Base-by-base conservation (phyloP, 768 basidiomycete species). In the Serendipita vermifera region DNA sequence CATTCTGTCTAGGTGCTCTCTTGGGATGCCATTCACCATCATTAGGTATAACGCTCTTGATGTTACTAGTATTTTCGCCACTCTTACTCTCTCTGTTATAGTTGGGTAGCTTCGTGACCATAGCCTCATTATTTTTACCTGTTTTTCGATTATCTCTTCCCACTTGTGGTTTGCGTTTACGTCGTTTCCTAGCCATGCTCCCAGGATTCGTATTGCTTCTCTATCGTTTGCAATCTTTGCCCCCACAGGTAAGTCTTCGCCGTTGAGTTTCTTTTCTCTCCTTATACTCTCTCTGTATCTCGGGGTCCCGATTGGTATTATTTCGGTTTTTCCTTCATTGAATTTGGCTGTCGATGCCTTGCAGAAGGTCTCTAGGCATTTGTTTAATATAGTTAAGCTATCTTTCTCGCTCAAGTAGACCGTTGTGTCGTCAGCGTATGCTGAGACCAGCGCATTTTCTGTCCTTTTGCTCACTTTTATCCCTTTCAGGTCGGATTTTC, bases 341-440 rank as follows among this genome's bases (percentile, higher is more conserved):
- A 66, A 66, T 15, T 60, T 64, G 0, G 65, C 65, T 0, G 60
- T 51, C 0, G 66, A 60, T 6, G 66, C 65, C 24, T 27, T 3
- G 38, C 65, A 66, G 65, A 66, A 66, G 5, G 11, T 58, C 0
- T 60, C 56, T 0, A 67, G 59, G 0, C 65, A 62, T 0, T 54
- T 11, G 32, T 56, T 15, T 0, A 64, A 56, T 9, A 26, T 46
- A 3, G 5, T 14, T 29, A 60, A 62, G 14, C 58, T 33, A 43
- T 71, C 70, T 0, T 27, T 6, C 0, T 54, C 3, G 0, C 59
- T 54, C 2, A 69, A 56, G 55, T 60, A 69, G 0, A 62, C 55
- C 1, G 61, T 63, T 0, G 69, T 68, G 33, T 69, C 66, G 38
- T 69, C 68, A 4, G 58, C 58, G 4, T 59, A 60, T 0, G 39